Evolutionary conservation across 2,329 filamentous ascomycete species (phyloP).

Genomic region (Aspergillus luchuensis): DNA sequence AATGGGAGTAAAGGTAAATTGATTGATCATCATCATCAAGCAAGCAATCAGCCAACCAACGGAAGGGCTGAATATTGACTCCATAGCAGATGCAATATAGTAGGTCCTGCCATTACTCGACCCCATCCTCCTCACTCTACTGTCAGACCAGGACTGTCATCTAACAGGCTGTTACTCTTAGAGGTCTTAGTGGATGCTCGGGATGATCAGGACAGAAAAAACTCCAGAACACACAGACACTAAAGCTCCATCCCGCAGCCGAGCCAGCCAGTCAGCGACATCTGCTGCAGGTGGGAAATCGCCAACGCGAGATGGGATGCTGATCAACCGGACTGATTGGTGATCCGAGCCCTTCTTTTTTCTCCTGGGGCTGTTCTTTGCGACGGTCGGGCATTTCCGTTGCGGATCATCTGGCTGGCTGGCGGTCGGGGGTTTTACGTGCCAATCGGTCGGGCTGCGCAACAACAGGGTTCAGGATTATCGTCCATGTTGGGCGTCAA

Average conservation of each 20-base stretch:
- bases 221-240: neutral
- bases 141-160: too few relatives aligned
- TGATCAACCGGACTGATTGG: slow-evolving; percentile 18
- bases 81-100: too few relatives aligned
- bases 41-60: too few relatives aligned
- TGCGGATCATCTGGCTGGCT: slow-evolving; percentile 32
- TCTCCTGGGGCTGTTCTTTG: slow-evolving; percentile 8
- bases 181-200: neutral
- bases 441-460: slow-evolving; percentile 27
- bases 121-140: too few relatives aligned
- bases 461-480: slow-evolving; percentile 6
- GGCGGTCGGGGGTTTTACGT: slow-evolving; percentile 33
- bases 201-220: neutral
- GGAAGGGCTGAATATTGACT: too few relatives aligned
- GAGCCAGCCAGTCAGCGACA: slow-evolving; percentile 6
- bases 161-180: too few relatives aligned
- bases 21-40: too few relatives aligned
- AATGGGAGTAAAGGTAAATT: neutral
- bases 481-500: slow-evolving; percentile 29
- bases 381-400: slow-evolving; percentile 34
- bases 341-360: slow-evolving; percentile 16
- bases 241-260: neutral
- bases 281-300: slow-evolving; percentile 17
- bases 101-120: too few relatives aligned
- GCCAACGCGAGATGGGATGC: slow-evolving; percentile 14